These are phyloP conservation scores for Ogataea hybrid DNA, from an alignment of 1,139 yeast genomes.

Conservation along the genomic window DNA sequence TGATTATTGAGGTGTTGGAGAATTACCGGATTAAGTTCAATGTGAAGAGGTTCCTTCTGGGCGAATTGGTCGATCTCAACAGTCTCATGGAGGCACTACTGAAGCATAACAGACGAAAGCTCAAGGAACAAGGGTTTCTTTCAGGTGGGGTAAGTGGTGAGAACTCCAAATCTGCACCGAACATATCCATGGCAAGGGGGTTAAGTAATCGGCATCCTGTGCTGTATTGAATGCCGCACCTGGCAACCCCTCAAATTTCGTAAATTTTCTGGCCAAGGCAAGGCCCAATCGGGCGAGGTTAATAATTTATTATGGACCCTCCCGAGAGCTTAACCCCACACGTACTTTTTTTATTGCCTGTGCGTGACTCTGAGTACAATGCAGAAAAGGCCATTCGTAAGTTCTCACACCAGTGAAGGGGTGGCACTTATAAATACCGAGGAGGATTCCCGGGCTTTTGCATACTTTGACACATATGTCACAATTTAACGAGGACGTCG, in stretches of 20 bases:
- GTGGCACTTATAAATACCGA: neutral
- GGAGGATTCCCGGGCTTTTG: neutral
- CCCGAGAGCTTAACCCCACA: neutral
- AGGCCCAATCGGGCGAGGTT: neutral
- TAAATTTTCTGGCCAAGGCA: neutral
- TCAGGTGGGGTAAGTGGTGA: constrained; percentile 5
- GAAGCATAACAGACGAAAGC: constrained; percentile 39
- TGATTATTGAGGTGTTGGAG: constrained; percentile 62
- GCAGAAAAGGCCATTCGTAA: neutral
- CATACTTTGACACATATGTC: constrained; percentile 9
- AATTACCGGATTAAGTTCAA: constrained; percentile 63
- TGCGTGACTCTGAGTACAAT: neutral
- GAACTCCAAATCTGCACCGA: constrained; percentile 4
- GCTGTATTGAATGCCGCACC: neutral
- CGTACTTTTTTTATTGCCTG: neutral
- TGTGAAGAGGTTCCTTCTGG: constrained; percentile 61
- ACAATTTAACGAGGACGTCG: constrained; percentile 21
- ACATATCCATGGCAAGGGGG: neutral
- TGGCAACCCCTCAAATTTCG: neutral
- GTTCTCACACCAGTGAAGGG: neutral
- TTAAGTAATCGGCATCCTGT: neutral
- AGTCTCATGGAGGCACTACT: constrained; percentile 54
- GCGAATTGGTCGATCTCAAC: constrained; percentile 59
- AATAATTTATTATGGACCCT: neutral
- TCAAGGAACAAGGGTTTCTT: constrained; percentile 14